Conservation (phyloP, 768 basidiomycete species). For the Tricholomella constricta region DNA sequence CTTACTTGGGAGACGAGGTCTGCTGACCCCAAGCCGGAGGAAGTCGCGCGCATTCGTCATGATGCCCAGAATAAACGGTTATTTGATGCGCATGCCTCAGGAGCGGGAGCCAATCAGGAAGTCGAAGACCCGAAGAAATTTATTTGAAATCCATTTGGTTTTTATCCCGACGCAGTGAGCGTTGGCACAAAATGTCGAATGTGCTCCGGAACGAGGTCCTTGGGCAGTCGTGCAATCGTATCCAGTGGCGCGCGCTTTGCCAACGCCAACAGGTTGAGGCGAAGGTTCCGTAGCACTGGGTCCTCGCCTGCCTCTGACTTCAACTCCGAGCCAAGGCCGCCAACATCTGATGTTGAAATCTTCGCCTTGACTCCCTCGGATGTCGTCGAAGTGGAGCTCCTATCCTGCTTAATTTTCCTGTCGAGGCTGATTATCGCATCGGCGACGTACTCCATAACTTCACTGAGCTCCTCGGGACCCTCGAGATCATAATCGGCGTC, state of each 20-base stretch:
- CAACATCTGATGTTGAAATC: background rate
- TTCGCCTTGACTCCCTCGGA: slow-evolving; percentile 1
- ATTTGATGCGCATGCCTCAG: too few species aligned
- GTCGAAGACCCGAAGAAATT: too few species aligned
- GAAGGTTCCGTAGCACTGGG: slow-evolving; percentile 53
- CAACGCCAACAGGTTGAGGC: slow-evolving; percentile 75
- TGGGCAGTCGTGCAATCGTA: slow-evolving; percentile 63
- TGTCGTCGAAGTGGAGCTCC: slow-evolving; percentile 6
- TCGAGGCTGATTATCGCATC: slow-evolving; percentile 51
- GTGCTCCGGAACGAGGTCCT: slow-evolving; percentile 65
- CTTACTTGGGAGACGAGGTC: too few species aligned
- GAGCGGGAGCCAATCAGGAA: too few species aligned
- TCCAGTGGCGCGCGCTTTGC: slow-evolving; percentile 79
- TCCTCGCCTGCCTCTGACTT: slow-evolving; percentile 39
- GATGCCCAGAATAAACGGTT: too few species aligned
- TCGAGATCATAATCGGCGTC: slow-evolving; percentile 34
- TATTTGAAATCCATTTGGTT: too few species aligned
- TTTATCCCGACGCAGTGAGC: slow-evolving; percentile 28
- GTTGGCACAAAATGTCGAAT: slow-evolving; percentile 68
- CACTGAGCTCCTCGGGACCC: slow-evolving; percentile 50
- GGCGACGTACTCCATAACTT: slow-evolving; percentile 61
- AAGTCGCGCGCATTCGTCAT: too few species aligned
- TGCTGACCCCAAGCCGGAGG: too few species aligned
- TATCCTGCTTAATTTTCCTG: slow-evolving; percentile 23
- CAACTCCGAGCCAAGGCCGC: background rate